Conservation (phyloP, 257 asterid species). For the Solanum rostratum region DNA sequence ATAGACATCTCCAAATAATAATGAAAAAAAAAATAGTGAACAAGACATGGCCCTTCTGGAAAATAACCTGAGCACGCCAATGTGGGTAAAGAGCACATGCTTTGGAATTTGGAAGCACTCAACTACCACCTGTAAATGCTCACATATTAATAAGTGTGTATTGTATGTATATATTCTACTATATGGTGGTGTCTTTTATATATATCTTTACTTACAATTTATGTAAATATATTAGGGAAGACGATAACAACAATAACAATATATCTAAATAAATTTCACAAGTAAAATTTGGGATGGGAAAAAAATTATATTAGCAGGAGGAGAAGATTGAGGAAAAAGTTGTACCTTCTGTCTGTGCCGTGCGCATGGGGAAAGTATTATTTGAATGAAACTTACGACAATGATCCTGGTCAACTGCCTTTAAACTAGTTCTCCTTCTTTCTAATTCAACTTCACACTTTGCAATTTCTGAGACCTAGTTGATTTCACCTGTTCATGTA, state of each 20-base stretch:
- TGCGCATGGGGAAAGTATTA: constrained; percentile 8
- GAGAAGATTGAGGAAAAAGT: constrained; percentile 19
- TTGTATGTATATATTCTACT: background rate
- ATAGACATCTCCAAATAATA: background rate
- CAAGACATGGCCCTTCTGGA: background rate
- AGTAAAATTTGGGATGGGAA: background rate
- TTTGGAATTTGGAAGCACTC: constrained; percentile 5
- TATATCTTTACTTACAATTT: background rate
- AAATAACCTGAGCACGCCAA: background rate
- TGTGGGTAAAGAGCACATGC: background rate
- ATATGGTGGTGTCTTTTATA: background rate
- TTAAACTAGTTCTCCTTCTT: background rate
- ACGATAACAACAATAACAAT: too few species aligned
- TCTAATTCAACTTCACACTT: background rate
- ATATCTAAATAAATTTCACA: too few species aligned
- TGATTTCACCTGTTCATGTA: background rate
- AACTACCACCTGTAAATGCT: constrained; percentile 1
- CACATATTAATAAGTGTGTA: background rate
- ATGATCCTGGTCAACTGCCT: constrained; percentile 36
- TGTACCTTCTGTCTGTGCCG: constrained; percentile 11
- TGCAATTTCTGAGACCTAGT: background rate
- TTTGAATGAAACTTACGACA: constrained; percentile 10
- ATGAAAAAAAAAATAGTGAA: background rate
- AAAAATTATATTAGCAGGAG: background rate
- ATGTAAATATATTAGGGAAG: background rate